Evolutionary conservation across 2,329 filamentous ascomycete genomes (phyloP).

Genomic region (Microdochium nivale): DNA sequence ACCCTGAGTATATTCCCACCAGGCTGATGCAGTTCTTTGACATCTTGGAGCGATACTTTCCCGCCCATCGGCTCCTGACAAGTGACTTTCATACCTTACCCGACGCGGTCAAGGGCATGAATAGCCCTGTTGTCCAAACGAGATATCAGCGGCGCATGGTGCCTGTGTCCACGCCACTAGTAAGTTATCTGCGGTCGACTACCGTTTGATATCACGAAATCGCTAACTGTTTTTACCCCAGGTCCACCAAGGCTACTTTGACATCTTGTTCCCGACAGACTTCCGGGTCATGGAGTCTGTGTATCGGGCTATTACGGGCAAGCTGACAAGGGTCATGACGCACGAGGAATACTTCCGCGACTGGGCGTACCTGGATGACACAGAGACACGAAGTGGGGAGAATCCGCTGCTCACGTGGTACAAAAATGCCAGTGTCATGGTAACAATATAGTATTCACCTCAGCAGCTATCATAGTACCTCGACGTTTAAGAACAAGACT

Average conservation of each 20-base stretch:
- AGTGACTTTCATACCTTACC: constrained; percentile 87
- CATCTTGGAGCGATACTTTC: constrained; percentile 80
- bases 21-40: constrained; percentile 96
- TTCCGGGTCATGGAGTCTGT: constrained; percentile 86
- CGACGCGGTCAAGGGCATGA: constrained; percentile 73
- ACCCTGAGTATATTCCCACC: constrained; percentile 89
- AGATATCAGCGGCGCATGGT: constrained; percentile 81
- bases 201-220: background rate
- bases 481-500: no score
- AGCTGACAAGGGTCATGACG: constrained; percentile 73
- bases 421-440: constrained; percentile 87
- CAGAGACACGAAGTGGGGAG: constrained; percentile 80
- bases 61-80: constrained; percentile 77
- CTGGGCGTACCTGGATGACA: constrained; percentile 88
- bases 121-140: constrained; percentile 94
- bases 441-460: constrained; percentile 55
- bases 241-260: constrained; percentile 98
- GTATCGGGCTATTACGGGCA: constrained; percentile 88
- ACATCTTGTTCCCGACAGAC: constrained; percentile 96
- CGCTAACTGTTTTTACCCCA: constrained; percentile 22
- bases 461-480: background rate
- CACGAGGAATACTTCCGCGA: constrained; percentile 87
- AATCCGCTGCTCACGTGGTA: constrained; percentile 92
- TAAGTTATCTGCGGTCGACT: constrained; percentile 36
- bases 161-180: constrained; percentile 81